Base-by-base conservation (phyloP, 1,284 basidiomycete species). In the Ganoderma lucidum region DNA sequence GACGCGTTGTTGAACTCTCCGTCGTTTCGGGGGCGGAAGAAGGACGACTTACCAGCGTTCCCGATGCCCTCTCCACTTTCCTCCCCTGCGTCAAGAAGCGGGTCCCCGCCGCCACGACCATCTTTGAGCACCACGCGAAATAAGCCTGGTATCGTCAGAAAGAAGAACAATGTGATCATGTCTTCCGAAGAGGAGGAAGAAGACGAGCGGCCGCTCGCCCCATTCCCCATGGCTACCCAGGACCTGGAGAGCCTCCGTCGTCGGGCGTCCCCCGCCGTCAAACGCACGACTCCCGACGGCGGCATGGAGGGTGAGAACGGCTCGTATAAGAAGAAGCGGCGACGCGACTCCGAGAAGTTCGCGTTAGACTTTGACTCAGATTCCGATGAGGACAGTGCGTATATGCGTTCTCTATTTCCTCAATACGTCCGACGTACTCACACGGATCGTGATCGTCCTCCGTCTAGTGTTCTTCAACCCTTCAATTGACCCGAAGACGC, bases 191-290 rank as follows among this genome's bases (percentile, higher is more conserved):
- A 63, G 6, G 70, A 73, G 23, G 72, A 75, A 1, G 70, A 69
- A 4, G 70, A 69, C 42, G 68, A 1, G 45, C 64, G 41, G 37
- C 63, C 15, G 48, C 71, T 73, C 77, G 82, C 65, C 85, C 59
- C 87, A 0, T 89, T 89, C 68, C 88, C 88, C 2, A 85, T 89
- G 86, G 83, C 80, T 65, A 81, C 82, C 1, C 82, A 85, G 58
- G 67, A 84, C 51, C 77, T 87, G 4, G 76, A 77, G 10, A 82
- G 80, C 55, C 82, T 84, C 48, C 73, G 75, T 1, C 74, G 65
- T 1, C 74, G 65, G 5, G 75, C 63, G 5, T 71, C 79, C 35
- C 76, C 75, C 0, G 74, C 71, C 6, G 14, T 23, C 19, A 87
- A 87, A 73, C 81, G 83, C 42, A 58, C 76, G 0, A 82, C 83